Percentiles rank a stretch among this genome's conserved stretches.
phyloP scores from a whole-genome alignment of 257 asterid genomes.

The Nicotiana tomentosiformis region DNA sequence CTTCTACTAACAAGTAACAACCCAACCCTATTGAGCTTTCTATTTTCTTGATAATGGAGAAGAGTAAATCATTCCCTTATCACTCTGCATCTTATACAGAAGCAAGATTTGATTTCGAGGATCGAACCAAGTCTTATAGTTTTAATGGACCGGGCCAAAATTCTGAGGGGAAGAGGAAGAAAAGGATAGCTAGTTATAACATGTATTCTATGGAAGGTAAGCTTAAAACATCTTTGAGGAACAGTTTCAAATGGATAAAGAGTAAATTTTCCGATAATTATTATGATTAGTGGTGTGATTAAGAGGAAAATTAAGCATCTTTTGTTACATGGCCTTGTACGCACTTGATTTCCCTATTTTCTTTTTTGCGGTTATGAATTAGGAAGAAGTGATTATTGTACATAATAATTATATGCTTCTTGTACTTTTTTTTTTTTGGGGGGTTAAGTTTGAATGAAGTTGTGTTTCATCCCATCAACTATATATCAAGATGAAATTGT shows the following conservation, averaged over 20 bases:
- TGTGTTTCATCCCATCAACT: too few species aligned
- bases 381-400: too few species aligned
- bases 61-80: slow-evolving; percentile 65
- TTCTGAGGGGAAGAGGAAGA: slow-evolving; percentile 74
- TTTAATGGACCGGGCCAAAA: slow-evolving; percentile 77
- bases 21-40: neutral
- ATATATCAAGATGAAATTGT: too few species aligned
- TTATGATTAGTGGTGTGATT: slow-evolving; percentile 15
- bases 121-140: slow-evolving; percentile 63
- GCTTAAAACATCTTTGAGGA: slow-evolving; percentile 71
- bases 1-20: slow-evolving; percentile 13
- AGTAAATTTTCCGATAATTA: slow-evolving; percentile 53
- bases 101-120: slow-evolving; percentile 65
- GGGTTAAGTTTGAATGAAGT: too few species aligned
- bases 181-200: slow-evolving; percentile 75
- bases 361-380: too few species aligned
- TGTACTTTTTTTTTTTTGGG: too few species aligned
- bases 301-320: too few species aligned
- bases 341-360: too few species aligned
- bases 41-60: slow-evolving; percentile 47
- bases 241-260: slow-evolving; percentile 92
- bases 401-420: too few species aligned
- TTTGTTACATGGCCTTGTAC: too few species aligned
- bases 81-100: slow-evolving; percentile 68
- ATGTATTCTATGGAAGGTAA: slow-evolving; percentile 77